Conservation (phyloP, 2,329 filamentous ascomycete genomes). For the Rosellinia necatrix region DNA sequence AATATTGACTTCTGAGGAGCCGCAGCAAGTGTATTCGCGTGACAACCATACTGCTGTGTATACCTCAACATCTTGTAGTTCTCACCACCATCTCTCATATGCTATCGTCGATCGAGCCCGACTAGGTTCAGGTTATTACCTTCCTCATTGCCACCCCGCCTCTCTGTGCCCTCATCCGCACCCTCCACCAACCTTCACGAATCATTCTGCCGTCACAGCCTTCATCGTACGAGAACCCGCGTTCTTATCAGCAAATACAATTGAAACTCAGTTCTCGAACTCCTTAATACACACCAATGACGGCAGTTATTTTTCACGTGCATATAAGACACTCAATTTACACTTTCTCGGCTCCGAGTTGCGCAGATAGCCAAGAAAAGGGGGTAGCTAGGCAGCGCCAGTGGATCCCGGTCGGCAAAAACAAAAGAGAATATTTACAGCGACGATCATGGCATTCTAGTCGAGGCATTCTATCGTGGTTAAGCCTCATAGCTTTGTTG, state of each 20-base stretch:
- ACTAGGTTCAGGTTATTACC: constrained; percentile 2
- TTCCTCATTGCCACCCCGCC: not conserved
- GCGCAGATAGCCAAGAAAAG: constrained; percentile 17
- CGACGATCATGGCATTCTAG: not conserved
- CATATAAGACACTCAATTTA: constrained; percentile 10
- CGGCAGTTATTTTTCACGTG: constrained; percentile 12
- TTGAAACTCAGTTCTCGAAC: not conserved
- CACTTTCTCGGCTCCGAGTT: constrained; percentile 24
- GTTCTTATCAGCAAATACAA: not conserved
- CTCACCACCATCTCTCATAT: too few relatives aligned
- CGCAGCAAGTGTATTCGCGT: constrained; percentile 1
- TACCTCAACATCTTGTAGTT: too few relatives aligned
- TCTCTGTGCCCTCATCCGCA: not conserved
- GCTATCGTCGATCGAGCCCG: too few relatives aligned
- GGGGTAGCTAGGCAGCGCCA: not conserved
- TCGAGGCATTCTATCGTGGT: not conserved
- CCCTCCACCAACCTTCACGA: not conserved
- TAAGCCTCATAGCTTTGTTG: not conserved
- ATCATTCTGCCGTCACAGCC: not conserved
- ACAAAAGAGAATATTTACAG: not conserved
- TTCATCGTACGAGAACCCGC: not conserved
- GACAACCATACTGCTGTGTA: too few relatives aligned
- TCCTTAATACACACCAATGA: not conserved
- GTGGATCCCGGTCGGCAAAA: not conserved
- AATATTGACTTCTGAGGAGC: not conserved